Evolutionary conservation across 352 stramenopile genomes (phyloP).

Genomic region (Peronosclerospora sorghi): DNA sequence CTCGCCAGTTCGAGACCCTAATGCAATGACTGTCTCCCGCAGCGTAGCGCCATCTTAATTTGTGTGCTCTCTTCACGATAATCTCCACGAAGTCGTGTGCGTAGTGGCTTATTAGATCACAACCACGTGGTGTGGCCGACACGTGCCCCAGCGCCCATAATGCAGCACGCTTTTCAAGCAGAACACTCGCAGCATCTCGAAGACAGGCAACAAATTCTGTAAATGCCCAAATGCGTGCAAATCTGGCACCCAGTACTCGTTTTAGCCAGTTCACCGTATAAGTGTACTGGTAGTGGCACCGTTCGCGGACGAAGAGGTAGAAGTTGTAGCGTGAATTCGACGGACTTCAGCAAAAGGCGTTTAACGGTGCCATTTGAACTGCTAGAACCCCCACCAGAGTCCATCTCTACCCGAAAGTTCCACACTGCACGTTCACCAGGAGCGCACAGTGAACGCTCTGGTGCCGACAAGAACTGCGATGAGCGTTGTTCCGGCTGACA

Average conservation of each 20-base stretch:
- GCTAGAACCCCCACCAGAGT: constrained; percentile 33
- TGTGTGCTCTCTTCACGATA: constrained; percentile 92
- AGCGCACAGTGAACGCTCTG: constrained; percentile 66
- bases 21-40: constrained; percentile 83
- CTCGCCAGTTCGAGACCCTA: constrained; percentile 87
- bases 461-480: constrained; percentile 45
- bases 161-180: constrained; percentile 75
- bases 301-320: constrained; percentile 65
- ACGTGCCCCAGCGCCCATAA: constrained; percentile 80
- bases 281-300: constrained; percentile 67
- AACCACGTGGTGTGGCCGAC: constrained; percentile 61
- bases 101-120: constrained; percentile 72
- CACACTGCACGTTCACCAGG: constrained; percentile 76
- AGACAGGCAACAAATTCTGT: constrained; percentile 71
- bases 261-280: constrained; percentile 82
- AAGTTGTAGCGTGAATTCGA: constrained; percentile 83
- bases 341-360: constrained; percentile 75
- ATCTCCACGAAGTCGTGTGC: constrained; percentile 77
- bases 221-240: constrained; percentile 70
- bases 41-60: constrained; percentile 88
- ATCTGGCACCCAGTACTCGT: constrained; percentile 74
- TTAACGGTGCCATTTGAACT: constrained; percentile 44
- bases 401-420: constrained; percentile 84
- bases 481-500: constrained; percentile 76
- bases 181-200: constrained; percentile 68